Evolutionary conservation across 805 yeast genomes (phyloP), one percentile per base, ranked within the genome.

Genomic region (Kockiozyma suomiensis): DNA sequence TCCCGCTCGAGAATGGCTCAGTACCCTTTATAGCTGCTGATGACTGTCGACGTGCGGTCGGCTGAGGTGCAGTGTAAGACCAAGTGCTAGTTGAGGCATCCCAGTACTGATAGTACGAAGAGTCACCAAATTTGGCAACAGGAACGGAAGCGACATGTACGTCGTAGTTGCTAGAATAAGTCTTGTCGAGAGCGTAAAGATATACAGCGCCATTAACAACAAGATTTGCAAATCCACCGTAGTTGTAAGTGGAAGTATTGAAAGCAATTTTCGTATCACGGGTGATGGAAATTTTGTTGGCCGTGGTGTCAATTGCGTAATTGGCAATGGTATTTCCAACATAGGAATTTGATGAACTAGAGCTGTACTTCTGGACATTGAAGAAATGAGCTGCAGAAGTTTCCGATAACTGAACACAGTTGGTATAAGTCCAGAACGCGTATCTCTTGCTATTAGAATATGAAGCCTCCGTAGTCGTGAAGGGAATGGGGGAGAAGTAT

Each of bases 381-480:
- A 48, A 60, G 40, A 60, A 62, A 19, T 58, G 62, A 1, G 52
- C 59, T 3, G 65, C 65, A 1, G 30, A 12, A 25, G 62, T 61
- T 15, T 21, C 55, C 33, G 49, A 30, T 15, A 58, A 32, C 43
- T 41, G 61, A 7, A 61, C 55, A 52, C 63, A 61, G 48, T 61
- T 61, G 40, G 62, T 54, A 35, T 49, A 61, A 6, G 65, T 58
- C 65, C 65, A 58, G 35, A 61, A 46, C 23, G 62, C 62, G 26
- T 49, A 58, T 17, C 65, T 48, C 26, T n/a, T 1, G 15, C 54
- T 23, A 21, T 26, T 30, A 13, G 41, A 19, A 30, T 17, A n/a
- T 13, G 49, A 23, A 7, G 58, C 56, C 38, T 61, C 65, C 12
- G 15, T 38, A 12, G 54, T 17, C 0, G 63, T 58, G 43, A 54